phyloP scores from a whole-genome alignment of 2,329 filamentous ascomycete genomes.

The Coniella lustricola region DNA sequence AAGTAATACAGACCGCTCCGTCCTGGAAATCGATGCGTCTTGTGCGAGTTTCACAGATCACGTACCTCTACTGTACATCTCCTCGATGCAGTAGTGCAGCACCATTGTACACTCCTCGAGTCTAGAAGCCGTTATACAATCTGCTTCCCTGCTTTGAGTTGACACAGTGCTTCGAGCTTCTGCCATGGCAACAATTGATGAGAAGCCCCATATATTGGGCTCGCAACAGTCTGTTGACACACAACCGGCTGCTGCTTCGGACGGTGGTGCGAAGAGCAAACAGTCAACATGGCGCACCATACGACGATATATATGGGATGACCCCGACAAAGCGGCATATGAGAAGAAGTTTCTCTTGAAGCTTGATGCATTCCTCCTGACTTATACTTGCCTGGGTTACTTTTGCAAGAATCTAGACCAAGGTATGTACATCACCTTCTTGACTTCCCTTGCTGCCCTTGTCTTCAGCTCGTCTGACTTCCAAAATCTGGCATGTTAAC shows the following conservation, averaged over 20 bases:
- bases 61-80: no score
- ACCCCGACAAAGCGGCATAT: constrained; percentile 21
- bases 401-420: constrained; percentile 15
- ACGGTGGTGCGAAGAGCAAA: not conserved
- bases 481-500: not conserved
- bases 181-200: not conserved
- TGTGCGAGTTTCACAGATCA: not conserved
- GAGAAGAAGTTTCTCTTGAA: constrained; percentile 17
- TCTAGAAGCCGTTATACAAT: no score
- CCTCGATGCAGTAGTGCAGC: no score
- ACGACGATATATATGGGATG: constrained; percentile 24
- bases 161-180: no score
- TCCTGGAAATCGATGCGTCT: not conserved
- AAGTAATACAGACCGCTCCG: no score
- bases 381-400: constrained; percentile 12
- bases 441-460: no score
- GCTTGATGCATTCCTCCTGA: constrained; percentile 14
- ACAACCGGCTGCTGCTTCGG: not conserved
- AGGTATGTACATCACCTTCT: not conserved
- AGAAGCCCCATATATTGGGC: not conserved
- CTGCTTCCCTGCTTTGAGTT: no score
- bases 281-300: constrained; percentile 13
- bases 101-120: no score
- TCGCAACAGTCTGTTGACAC: not conserved
- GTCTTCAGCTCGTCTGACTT: no score